Evolutionary conservation across 2,329 filamentous ascomycete genomes (phyloP), one percentile per base, ranked within the genome.

Genomic region (Botrytis medusae): DNA sequence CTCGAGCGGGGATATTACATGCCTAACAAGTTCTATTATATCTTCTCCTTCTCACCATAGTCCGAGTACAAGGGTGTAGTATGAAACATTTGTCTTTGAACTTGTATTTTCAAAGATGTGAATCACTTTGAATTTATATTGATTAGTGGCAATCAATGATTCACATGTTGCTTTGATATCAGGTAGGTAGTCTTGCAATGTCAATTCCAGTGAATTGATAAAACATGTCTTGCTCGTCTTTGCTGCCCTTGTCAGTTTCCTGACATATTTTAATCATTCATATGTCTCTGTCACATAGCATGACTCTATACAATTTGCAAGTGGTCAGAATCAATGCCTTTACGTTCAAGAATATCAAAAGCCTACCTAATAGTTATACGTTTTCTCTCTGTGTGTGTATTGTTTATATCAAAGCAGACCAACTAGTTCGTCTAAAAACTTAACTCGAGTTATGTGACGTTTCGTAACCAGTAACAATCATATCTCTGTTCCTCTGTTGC

Each of bases 121-220:
- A 22, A 44, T 16, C 12, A 10, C 32, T 42, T 12, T 51, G 32
- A 29, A 37, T 12, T 51, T n/a, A 34, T 20, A 7, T 22, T 37
- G n/a, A 18, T 40, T 34, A 12, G 44, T 42, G 34, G 34, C 9
- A 40, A 20, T 42, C 9, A 29, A 22, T 57, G 20, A 2, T 40
- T 32, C 18, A 32, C 6, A 54, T 22, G 10, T 64, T n/a, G n/a
- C n/a, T 68, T 29, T 68, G 25, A 29, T 42, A 57, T 16, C 16
- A 25, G 51, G n/a, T 29, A 18, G n/a, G n/a, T 57, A 57, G 14
- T 68, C 34, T 42, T 10, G 65, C n/a, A 32, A 42, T n/a, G 2
- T 9, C 59, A 42, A 32, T 10, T 57, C 65, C 42, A 68, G 34
- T 68, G 65, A 68, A 44, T 25, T 57, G 37, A 42, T 68, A 42